Evolutionary conservation across 352 stramenopile genomes (phyloP), one percentile per base, ranked within the genome.

Genomic region (Pythium pyrilobum): DNA sequence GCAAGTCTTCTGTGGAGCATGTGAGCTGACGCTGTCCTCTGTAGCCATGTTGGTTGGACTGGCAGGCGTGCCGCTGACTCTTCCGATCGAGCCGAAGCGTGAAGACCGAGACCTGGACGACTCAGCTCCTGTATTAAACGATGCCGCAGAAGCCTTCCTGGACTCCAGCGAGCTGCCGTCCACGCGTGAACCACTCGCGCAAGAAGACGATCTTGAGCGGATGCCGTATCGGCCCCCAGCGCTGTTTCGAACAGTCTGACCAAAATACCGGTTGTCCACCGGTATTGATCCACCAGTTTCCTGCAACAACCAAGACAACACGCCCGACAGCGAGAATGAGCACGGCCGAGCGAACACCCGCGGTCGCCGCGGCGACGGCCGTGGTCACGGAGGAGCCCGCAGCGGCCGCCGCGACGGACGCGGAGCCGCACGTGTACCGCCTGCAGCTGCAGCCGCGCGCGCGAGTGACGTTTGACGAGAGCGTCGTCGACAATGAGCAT

Each of bases 401-500:
- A 1, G 47, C 48, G 1, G 34, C 52, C 11, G 10, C 63, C 25
- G 48, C 51, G 9, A 44, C 50, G 0, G 38, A 43, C 15, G 55
- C 23, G 2, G 61, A 69, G 38, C 47, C 66, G 12, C 65, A 62
- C 27, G 66, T 88, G 41, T 92, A 92, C 58, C 71, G 63, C 38
- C 52, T 95, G 15, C 79, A 89, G 20, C 63, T 97, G 36, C 74
- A 89, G 51, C 83, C 89, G 37, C 84, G 87, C 21, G 62, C 74
- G 24, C 87, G 74, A 33, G 88, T 97, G 53, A 87, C 72, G 31
- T 97, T 96, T 58, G 78, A 91, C 34, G 85, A 93, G 10, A 88
- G 78, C 43, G 85, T 94, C 15, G 81, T 97, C 43, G 88, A 97
- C 64, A 97, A 97, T 71, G 90, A 97, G 59, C 81, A 96, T 54